Conservation (phyloP, 768 basidiomycete genomes). For the Russula lepida region DNA sequence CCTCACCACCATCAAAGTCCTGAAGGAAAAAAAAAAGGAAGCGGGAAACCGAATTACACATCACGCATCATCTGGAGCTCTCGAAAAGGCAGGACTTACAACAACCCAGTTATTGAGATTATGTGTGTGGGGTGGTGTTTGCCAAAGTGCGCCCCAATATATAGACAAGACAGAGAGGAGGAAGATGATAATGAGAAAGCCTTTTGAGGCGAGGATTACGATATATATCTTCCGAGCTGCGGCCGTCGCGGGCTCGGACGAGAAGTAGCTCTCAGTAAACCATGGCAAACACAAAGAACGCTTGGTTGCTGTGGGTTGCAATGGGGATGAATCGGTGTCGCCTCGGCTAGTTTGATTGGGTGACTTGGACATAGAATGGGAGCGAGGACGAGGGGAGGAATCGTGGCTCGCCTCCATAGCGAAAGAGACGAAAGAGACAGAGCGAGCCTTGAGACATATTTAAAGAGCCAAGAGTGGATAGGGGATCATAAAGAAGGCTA, state of each 20-base stretch:
- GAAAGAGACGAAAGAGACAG: neutral
- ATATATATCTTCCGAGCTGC: conserved; percentile 34
- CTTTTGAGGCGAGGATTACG: conserved; percentile 32
- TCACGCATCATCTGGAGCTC: neutral
- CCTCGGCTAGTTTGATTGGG: neutral
- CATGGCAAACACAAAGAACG: conserved; percentile 12
- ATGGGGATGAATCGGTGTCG: neutral
- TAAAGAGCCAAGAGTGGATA: too few species aligned
- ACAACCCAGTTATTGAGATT: conserved; percentile 51
- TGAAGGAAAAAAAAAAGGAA: conserved; percentile 20
- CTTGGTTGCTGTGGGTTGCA: neutral
- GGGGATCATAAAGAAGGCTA: neutral
- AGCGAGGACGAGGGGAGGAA: neutral
- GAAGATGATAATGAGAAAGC: conserved; percentile 31
- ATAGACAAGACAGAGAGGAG: conserved; percentile 45
- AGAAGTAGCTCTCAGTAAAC: conserved; percentile 20
- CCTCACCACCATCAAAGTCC: conserved; percentile 52
- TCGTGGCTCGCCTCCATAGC: neutral
- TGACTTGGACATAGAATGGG: neutral
- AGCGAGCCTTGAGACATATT: too few species aligned
- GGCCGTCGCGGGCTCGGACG: conserved; percentile 19
- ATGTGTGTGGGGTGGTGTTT: conserved; percentile 30
- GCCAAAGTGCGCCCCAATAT: conserved; percentile 53
- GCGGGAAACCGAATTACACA: neutral
- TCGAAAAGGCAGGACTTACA: conserved; percentile 30